Conservation (phyloP, 495 filamentous ascomycete genomes). For the Aspergillus affinis region DNA sequence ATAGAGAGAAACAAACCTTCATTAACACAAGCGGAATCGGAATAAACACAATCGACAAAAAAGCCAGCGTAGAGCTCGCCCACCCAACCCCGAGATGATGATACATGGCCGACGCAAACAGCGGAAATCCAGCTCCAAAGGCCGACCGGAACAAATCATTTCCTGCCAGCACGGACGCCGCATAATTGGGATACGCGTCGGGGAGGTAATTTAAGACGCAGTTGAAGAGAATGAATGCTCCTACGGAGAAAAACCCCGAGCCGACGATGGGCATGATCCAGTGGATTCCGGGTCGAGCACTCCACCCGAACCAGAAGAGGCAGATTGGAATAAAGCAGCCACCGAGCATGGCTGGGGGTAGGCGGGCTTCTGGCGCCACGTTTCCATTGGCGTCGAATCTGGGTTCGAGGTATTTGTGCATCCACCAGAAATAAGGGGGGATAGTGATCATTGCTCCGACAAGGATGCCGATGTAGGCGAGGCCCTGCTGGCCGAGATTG, state of each 20-base stretch:
- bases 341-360: slow-evolving; percentile 48
- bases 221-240: slow-evolving; percentile 57
- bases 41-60: slow-evolving; percentile 12
- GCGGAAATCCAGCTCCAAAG: slow-evolving; percentile 51
- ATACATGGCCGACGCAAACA: slow-evolving; percentile 50
- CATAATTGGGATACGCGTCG: slow-evolving; percentile 44
- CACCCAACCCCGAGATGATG: slow-evolving; percentile 61
- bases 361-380: slow-evolving; percentile 43
- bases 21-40: too few relatives aligned
- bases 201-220: slow-evolving; percentile 44
- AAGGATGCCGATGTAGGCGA: slow-evolving; percentile 53
- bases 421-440: slow-evolving; percentile 47
- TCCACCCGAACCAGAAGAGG: slow-evolving; percentile 64
- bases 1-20: too few relatives aligned
- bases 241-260: slow-evolving; percentile 50
- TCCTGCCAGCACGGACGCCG: slow-evolving; percentile 50
- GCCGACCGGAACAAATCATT: slow-evolving; percentile 48
- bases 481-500: slow-evolving; percentile 42
- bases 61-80: slow-evolving; percentile 60
- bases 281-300: slow-evolving; percentile 49
- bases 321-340: slow-evolving; percentile 48
- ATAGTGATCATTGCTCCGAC: slow-evolving; percentile 40
- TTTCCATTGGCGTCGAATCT: slow-evolving; percentile 39
- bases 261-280: slow-evolving; percentile 65
- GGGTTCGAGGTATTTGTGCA: slow-evolving; percentile 35